Evolutionary conservation across 2,329 filamentous ascomycete genomes (phyloP).

Genomic region (Orbilia ellipsospora): DNA sequence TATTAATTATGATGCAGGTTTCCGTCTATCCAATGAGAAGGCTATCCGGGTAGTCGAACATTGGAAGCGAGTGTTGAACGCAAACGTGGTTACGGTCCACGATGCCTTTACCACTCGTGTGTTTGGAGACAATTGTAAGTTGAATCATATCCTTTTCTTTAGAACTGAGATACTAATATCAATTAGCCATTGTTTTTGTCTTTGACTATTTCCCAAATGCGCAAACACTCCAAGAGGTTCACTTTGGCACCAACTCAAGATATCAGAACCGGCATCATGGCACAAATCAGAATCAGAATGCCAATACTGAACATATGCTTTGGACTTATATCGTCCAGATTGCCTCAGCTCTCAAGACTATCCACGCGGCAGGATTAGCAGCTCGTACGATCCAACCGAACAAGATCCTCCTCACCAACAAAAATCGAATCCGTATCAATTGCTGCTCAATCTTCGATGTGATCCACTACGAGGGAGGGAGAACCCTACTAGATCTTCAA

Average conservation of each 20-base stretch:
- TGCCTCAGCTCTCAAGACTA: constrained; percentile 84
- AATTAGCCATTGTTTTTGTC: constrained; percentile 79
- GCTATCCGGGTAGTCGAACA: constrained; percentile 86
- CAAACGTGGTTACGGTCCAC: constrained; percentile 84
- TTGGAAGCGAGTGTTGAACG: constrained; percentile 87
- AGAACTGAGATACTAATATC: constrained; percentile 1
- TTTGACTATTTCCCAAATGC: constrained; percentile 92
- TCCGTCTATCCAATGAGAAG: constrained; percentile 86
- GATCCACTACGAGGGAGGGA: constrained; percentile 79
- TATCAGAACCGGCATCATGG: constrained; percentile 52
- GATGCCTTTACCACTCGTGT: constrained; percentile 93
- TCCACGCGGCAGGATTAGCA: constrained; percentile 83
- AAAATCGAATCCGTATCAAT: constrained; percentile 87
- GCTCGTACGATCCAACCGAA: constrained; percentile 86
- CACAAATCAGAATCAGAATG: constrained; percentile 62
- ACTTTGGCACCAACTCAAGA: constrained; percentile 67
- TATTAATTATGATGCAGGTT: constrained; percentile 67
- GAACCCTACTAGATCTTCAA: constrained; percentile 79
- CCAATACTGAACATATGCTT: constrained; percentile 77
- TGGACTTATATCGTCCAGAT: constrained; percentile 96
- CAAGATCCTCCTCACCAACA: constrained; percentile 90
- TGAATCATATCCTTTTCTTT: not conserved
- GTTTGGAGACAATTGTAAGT: constrained; percentile 83
- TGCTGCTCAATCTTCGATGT: constrained; percentile 92
- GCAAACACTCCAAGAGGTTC: constrained; percentile 86